Evolutionary conservation across 2,329 filamentous ascomycete genomes (phyloP), one percentile per base, ranked within the genome.

Genomic region (Nemania sp.): DNA sequence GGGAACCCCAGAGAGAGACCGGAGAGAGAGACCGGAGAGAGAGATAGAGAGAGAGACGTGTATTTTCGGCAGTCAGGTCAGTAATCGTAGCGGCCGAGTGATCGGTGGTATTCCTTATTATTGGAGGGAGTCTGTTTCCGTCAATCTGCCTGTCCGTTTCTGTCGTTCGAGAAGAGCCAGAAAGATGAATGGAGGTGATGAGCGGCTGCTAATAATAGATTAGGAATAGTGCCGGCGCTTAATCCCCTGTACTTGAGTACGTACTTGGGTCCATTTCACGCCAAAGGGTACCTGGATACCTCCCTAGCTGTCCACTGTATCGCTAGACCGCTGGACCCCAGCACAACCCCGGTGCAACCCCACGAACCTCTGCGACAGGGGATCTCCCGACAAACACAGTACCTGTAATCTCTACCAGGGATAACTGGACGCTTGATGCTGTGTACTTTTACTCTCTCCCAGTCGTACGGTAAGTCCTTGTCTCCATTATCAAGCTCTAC

Each of bases 151-250:
- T 18, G 10, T n/a, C 26, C 18, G 20, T 5, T 51, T 18, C 18
- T 53, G 26, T 20, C 32, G 22, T 24, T 38, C 27, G 32, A 32
- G 41, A 45, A 45, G 18, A 18, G 32, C 32, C 5, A 56, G 13
- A 26, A 55, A 20, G 62, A 57, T 62, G 54, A 49, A 43, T 53
- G 47, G 66, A 65, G 62, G 64, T 68, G 59, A 70, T 70, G 73
- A 74, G 71, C 72, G 75, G 74, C 73, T 72, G 73, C 75, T 77
- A 77, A 77, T 73, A 70, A 74, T 77, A 77, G 71, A 72, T 64
- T 65, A 64, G 68, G 71, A 62, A 73, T 73, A 73, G 75, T 73
- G 61, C 73, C 73, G 73, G 75, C 75, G 75, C 75, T 77, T 77
- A 77, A 72, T 56, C 27, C 52, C 49, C 64, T 64, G 61, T 45